A percentile compares a stretch with the other conserved stretches of the same genome.
phyloP scores from a whole-genome alignment of 2,329 filamentous ascomycete species.

The Pochonia chlamydosporia region DNA sequence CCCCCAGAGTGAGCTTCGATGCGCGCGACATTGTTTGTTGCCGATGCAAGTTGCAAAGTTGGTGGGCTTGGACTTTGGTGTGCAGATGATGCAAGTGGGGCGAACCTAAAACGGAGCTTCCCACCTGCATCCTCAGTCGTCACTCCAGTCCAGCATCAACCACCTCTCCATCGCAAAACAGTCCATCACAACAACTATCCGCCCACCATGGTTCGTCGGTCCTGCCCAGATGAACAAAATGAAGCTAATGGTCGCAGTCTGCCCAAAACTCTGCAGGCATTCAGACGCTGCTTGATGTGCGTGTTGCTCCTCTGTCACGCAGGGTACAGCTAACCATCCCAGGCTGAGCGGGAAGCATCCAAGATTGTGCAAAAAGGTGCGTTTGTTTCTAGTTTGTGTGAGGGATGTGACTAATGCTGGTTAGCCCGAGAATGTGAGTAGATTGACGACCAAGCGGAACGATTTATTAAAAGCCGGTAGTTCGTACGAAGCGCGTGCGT shows the following conservation, averaged over 20 bases:
- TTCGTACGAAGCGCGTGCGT: constrained; percentile 91
- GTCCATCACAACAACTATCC: background rate
- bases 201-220: constrained; percentile 10
- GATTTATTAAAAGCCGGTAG: constrained; percentile 13
- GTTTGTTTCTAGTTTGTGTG: constrained; percentile 15
- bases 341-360: constrained; percentile 97
- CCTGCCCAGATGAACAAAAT: background rate
- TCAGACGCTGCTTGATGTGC: constrained; percentile 96
- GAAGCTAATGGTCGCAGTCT: constrained; percentile 53
- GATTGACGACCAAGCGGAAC: background rate
- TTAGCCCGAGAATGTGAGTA: constrained; percentile 81
- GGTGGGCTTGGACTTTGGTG: too few species aligned
- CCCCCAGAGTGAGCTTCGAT: constrained; percentile 77
- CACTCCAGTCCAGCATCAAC: too few species aligned
- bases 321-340: constrained; percentile 5
- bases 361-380: constrained; percentile 97
- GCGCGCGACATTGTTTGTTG: constrained; percentile 82
- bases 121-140: too few species aligned
- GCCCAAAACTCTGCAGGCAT: constrained; percentile 98
- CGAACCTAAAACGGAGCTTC: background rate
- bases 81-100: background rate
- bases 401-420: background rate
- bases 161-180: background rate
- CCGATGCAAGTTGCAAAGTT: too few species aligned
- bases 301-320: constrained; percentile 24